Conservation (phyloP, 2,329 filamentous ascomycete species). For the Ceratocystis papillata region DNA sequence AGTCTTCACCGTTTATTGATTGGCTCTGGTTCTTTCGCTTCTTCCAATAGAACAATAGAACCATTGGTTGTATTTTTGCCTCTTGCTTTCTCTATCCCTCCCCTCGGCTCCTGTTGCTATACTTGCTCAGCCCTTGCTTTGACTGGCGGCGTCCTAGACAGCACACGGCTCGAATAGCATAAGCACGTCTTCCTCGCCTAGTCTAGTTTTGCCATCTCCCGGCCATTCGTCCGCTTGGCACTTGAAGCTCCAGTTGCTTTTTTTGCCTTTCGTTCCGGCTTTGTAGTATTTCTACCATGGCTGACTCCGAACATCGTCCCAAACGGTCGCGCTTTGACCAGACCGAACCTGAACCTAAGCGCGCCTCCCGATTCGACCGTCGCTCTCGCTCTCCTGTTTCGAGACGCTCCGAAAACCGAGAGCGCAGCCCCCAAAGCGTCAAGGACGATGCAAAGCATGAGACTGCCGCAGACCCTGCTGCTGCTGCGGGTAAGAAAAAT, state of each 20-base stretch:
- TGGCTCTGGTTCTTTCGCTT: neutral
- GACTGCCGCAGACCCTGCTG: conserved; percentile 52
- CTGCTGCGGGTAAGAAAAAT: conserved; percentile 56
- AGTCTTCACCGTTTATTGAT: neutral
- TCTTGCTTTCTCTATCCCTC: neutral
- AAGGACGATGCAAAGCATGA: conserved; percentile 19
- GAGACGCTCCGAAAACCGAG: conserved; percentile 57
- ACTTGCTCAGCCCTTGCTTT: neutral
- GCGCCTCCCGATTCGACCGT: conserved; percentile 74
- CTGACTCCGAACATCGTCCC: conserved; percentile 61
- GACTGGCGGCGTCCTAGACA: too few relatives aligned
- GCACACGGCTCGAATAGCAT: too few relatives aligned
- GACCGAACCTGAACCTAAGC: conserved; percentile 68
- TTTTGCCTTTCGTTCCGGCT: neutral
- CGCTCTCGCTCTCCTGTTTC: conserved; percentile 73
- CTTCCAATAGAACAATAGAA: neutral
- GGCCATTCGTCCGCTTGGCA: neutral
- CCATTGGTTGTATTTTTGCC: neutral
- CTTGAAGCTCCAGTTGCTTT: neutral
- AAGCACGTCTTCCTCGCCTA: neutral
- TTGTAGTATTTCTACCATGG: conserved; percentile 39
- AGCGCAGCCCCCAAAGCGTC: conserved; percentile 55
- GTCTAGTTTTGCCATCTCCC: too few relatives aligned
- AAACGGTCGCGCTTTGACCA: conserved; percentile 95
- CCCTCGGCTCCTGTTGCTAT: neutral